Evolutionary conservation across 768 basidiomycete species (phyloP), one percentile per base, ranked within the genome.

Genomic region (Serpula lacrymans): DNA sequence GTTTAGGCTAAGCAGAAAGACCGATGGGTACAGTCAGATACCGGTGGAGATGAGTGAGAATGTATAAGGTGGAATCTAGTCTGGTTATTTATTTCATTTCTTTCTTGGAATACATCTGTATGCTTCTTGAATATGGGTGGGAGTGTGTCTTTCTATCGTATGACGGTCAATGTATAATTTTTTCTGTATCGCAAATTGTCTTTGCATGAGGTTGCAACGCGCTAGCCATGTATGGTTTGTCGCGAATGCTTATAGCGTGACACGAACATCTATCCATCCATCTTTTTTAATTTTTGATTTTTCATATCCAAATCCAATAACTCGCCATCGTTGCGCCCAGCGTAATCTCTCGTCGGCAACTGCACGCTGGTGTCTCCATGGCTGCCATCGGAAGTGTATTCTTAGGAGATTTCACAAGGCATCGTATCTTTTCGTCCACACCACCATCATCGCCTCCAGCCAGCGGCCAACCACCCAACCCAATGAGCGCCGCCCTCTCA

Each of bases 311-410:
- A n/a, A n/a, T n/a, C n/a, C n/a, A n/a, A n/a, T n/a, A n/a, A n/a
- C n/a, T n/a, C n/a, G n/a, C n/a, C n/a, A n/a, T n/a, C n/a, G n/a
- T n/a, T n/a, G n/a, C n/a, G n/a, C n/a, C n/a, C n/a, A n/a, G n/a
- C n/a, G n/a, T n/a, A n/a, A n/a, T n/a, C n/a, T n/a, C n/a, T n/a
- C n/a, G n/a, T n/a, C n/a, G n/a, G n/a, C n/a, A n/a, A n/a, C n/a
- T n/a, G n/a, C n/a, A n/a, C n/a, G n/a, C n/a, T n/a, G n/a, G n/a
- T 26, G 40, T 37, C 28, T 34, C 37, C 38, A 77, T 78, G 78
- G 63, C 78, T 34, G 68, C 59, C 49, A 74, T 89, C 39, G 86
- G 88, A 36, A 86, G 84, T 53, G 87, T 84, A 17, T 90, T 90
- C 62, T 71, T 90, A 39, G 88, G 88, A 42, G 88, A 90, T 65